A percentile compares a stretch with the other conserved stretches of the same genome.
Evolutionary conservation across 108 stramenopile genomes (phyloP).

Genomic region (Fragilaria crotonensis): DNA sequence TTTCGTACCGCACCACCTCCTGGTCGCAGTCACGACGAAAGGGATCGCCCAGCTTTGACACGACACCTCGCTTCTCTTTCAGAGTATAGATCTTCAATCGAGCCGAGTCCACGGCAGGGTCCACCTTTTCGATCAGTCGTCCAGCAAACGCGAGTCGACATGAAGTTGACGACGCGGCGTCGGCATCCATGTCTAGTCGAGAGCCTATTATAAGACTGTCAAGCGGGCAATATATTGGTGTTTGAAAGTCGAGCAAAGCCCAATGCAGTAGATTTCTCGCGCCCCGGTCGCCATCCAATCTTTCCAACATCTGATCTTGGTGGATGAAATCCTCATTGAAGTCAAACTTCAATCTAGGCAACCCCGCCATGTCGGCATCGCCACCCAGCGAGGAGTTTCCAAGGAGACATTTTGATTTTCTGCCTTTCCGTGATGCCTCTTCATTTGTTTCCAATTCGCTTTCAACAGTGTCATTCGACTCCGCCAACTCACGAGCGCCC

Average conservation of each 20-base stretch:
- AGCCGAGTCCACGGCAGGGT: slow-evolving; percentile 27
- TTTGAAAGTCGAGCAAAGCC: slow-evolving; percentile 87
- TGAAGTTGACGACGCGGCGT: slow-evolving; percentile 25
- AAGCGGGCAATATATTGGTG: slow-evolving; percentile 82
- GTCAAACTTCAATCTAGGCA: slow-evolving; percentile 67
- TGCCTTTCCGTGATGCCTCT: slow-evolving; percentile 6
- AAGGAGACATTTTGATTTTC: slow-evolving; percentile 5
- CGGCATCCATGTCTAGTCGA: slow-evolving; percentile 56
- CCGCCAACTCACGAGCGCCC: slow-evolving; percentile 81
- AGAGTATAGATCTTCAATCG: slow-evolving; percentile 64
- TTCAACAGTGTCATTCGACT: background rate
- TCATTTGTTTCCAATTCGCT: background rate
- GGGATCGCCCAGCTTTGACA: slow-evolving; percentile 72
- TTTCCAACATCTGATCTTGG: slow-evolving; percentile 69
- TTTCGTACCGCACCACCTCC: slow-evolving; percentile 72
- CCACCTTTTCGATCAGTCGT: slow-evolving; percentile 59
- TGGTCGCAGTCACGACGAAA: slow-evolving; percentile 59
- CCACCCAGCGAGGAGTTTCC: slow-evolving; percentile 67
- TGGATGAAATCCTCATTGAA: slow-evolving; percentile 79
- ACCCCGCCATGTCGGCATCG: slow-evolving; percentile 63
- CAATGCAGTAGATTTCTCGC: slow-evolving; percentile 70
- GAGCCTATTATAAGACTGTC: slow-evolving; percentile 89
- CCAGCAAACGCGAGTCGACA: slow-evolving; percentile 94
- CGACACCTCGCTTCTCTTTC: slow-evolving; percentile 63
- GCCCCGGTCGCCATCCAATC: slow-evolving; percentile 19